These are phyloP conservation scores for Xylariomycetidae sp. DNA, from an alignment of 2,329 filamentous ascomycete species.

Conservation along the genomic window DNA sequence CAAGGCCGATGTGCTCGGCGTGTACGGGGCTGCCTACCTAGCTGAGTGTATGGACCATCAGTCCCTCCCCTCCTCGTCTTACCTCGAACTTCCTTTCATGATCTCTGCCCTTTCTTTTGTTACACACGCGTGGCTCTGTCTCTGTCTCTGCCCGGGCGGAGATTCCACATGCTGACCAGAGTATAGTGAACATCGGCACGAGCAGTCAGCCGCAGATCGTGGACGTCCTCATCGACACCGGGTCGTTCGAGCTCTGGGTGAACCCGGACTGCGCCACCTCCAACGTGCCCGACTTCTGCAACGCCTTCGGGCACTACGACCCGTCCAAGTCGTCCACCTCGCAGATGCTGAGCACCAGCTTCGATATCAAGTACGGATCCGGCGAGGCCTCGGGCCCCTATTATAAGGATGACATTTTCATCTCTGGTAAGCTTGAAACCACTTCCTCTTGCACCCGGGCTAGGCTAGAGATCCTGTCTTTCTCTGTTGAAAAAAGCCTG, in stretches of 20 bases:
- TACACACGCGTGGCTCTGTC: neutral
- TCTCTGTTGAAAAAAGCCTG: no score
- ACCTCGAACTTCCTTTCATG: neutral
- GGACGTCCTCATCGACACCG: conserved; percentile 46
- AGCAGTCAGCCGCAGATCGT: conserved; percentile 33
- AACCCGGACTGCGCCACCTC: conserved; percentile 42
- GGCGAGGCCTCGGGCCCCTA: conserved; percentile 39
- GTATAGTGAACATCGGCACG: conserved; percentile 38
- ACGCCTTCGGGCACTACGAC: conserved; percentile 39
- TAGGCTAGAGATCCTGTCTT: no score
- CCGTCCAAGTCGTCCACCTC: conserved; percentile 36
- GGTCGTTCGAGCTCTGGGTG: conserved; percentile 52
- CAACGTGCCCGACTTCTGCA: conserved; percentile 33
- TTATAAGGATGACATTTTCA: conserved; percentile 40
- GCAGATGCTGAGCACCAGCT: conserved; percentile 29
- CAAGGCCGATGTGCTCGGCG: conserved; percentile 21
- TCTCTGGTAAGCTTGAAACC: conserved; percentile 33
- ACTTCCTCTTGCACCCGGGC: no score
- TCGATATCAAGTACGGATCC: conserved; percentile 35
- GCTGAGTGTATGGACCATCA: conserved; percentile 26
- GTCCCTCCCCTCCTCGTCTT: no score
- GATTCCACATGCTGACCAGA: conserved; percentile 5
- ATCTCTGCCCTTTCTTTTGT: neutral
- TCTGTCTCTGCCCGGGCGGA: neutral
- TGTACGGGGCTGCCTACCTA: conserved; percentile 27